Conservation (phyloP, 371 early-diverging fungal species). For the Apophysomyces sp. region DNA sequence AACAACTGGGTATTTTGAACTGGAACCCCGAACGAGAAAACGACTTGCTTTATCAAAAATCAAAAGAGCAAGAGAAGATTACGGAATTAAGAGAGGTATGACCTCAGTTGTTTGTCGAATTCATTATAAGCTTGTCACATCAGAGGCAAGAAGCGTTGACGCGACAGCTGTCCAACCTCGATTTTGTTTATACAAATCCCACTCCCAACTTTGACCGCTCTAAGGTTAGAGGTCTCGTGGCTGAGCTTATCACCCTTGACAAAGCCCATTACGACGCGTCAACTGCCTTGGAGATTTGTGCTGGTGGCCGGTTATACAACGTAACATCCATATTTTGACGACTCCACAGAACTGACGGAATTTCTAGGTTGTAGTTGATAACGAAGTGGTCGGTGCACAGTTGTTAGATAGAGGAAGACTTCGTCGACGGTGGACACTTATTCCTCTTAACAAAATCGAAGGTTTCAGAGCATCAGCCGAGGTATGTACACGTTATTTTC, state of each 20-base stretch:
- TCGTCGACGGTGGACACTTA: constrained; percentile 88
- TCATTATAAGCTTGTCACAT: constrained; percentile 8
- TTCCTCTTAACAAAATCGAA: constrained; percentile 97
- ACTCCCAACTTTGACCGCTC: constrained; percentile 85
- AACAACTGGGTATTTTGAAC: constrained; percentile 41
- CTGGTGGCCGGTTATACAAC: constrained; percentile 91
- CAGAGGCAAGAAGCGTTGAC: constrained; percentile 49
- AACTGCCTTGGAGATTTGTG: constrained; percentile 90
- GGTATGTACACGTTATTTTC: constrained; percentile 25
- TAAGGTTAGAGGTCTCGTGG: constrained; percentile 91
- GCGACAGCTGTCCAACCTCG: constrained; percentile 55
- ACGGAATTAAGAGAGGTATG: constrained; percentile 45
- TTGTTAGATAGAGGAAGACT: constrained; percentile 82
- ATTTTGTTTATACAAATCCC: constrained; percentile 74
- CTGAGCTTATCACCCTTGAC: constrained; percentile 78
- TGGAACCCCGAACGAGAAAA: constrained; percentile 55
- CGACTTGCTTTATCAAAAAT: constrained; percentile 33
- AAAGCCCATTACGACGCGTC: constrained; percentile 61
- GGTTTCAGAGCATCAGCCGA: constrained; percentile 64
- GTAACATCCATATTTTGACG: constrained; percentile 39
- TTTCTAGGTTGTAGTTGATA: constrained; percentile 85
- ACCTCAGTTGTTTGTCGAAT: constrained; percentile 8
- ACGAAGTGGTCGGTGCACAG: constrained; percentile 85
- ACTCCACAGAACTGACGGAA: neutral
- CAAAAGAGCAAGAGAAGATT: constrained; percentile 28